A percentile compares a stretch with the other conserved stretches of the same genome.
Evolutionary conservation across 2,329 filamentous ascomycete species (phyloP).

Genomic region (Xylariaceae sp.): DNA sequence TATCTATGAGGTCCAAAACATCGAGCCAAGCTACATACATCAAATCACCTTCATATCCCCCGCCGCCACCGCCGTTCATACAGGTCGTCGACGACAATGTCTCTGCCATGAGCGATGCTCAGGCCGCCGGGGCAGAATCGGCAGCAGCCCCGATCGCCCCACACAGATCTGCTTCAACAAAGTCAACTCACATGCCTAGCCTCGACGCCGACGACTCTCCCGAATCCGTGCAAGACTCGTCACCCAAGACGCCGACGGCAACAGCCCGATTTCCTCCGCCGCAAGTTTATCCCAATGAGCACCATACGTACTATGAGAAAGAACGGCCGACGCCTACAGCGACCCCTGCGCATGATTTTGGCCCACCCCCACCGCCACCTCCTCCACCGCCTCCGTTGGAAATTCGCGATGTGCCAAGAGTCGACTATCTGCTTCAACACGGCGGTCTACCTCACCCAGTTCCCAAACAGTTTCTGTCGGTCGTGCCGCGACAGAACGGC

Average conservation of each 20-base stretch:
- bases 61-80: constrained; percentile 28
- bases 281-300: constrained; percentile 35
- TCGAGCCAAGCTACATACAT: constrained; percentile 56
- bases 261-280: constrained; percentile 46
- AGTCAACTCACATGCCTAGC: constrained; percentile 26
- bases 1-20: constrained; percentile 49
- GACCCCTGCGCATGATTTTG: constrained; percentile 39
- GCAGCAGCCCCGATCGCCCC: constrained; percentile 33
- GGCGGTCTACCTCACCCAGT: constrained; percentile 71
- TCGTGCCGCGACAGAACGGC: constrained; percentile 51
- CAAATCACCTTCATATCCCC: constrained; percentile 30
- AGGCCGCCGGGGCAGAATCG: constrained; percentile 27
- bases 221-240: constrained; percentile 47
- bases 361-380: constrained; percentile 49
- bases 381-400: constrained; percentile 73
- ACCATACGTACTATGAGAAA: constrained; percentile 33
- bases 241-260: constrained; percentile 55
- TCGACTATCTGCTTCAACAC: constrained; percentile 88
- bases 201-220: constrained; percentile 46
- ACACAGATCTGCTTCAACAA: constrained; percentile 31
- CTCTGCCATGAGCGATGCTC: constrained; percentile 31
- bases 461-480: constrained; percentile 67
- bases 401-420: constrained; percentile 66
- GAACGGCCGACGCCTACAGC: constrained; percentile 36
- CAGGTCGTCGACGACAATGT: constrained; percentile 23